Evolutionary conservation across 2,329 filamentous ascomycete genomes (phyloP), one percentile per base, ranked within the genome.

Genomic region (Talaromyces sp.): DNA sequence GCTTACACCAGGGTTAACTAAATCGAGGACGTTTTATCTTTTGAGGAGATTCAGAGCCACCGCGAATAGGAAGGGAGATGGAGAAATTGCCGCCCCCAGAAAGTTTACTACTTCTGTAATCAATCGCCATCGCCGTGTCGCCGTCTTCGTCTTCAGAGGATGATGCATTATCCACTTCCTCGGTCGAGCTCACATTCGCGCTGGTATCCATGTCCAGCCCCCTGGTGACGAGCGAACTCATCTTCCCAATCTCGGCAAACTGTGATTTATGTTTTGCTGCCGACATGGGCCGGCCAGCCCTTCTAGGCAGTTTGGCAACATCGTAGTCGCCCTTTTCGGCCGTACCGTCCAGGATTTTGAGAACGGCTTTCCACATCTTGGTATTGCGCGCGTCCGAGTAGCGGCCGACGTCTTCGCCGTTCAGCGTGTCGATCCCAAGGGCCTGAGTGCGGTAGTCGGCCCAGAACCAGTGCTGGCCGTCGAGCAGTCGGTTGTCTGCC

Each of bases 361-460:
- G 71, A 29, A 78, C 74, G 3, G 75, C 76, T 17, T 78, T 75
- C 77, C 78, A 83, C 62, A 76, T 76, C 54, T 74, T 75, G 0
- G 78, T 70, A 60, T 82, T 73, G 8, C 81, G 75, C 8, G 76
- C 69, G 0, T 72, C 73, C 57, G 82, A 79, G 46, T 76, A 78
- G 21, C 72, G 71, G 0, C 81, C 77, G 5, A 83, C 78, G 31
- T 83, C 81, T 1, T 79, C 66, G 1, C 81, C 81, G 62, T 86
- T 86, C 41, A 86, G 70, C 3, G 79, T 79, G 29, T 80, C 78
- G 6, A 87, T 66, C 29, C 82, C 82, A 0, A 87, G 76, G 0
- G 83, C 81, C 54, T 86, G 80, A 0, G 80, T 79, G 1, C 85
- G 78, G 24, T 76, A 76, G 57, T 87, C 84, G 0, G 78, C 83